Conservation (phyloP, 1,284 basidiomycete genomes). For the Ganoderma sinense region DNA sequence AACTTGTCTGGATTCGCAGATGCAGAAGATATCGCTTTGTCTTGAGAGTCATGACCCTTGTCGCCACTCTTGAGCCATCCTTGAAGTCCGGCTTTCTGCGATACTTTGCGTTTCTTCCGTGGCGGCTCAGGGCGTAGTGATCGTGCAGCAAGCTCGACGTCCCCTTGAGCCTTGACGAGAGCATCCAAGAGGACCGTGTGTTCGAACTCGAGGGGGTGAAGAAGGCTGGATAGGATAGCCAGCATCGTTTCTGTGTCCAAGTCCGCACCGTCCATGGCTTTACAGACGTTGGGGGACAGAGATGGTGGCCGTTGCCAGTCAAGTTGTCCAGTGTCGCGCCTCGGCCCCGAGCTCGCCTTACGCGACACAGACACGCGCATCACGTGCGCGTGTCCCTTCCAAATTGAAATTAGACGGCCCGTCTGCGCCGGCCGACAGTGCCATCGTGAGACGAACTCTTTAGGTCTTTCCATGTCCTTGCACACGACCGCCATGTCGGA, state of each 20-base stretch:
- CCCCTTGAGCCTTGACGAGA: constrained; percentile 64
- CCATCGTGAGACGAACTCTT: neutral
- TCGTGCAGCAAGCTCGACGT: constrained; percentile 65
- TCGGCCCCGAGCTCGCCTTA: neutral
- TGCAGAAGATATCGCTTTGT: neutral
- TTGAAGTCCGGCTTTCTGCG: constrained; percentile 51
- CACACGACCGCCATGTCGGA: constrained; percentile 18
- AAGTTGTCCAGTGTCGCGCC: neutral
- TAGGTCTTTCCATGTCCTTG: neutral
- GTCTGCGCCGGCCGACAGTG: neutral
- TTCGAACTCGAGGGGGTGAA: constrained; percentile 47
- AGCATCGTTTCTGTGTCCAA: constrained; percentile 74
- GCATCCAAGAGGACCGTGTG: constrained; percentile 62
- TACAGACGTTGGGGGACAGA: neutral
- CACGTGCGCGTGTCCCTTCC: constrained; percentile 6
- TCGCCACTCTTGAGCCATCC: constrained; percentile 54
- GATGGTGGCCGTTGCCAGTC: neutral
- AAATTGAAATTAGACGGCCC: neutral
- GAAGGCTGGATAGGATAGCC: constrained; percentile 68
- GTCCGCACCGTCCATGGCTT: constrained; percentile 18
- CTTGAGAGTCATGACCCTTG: neutral
- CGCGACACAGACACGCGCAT: constrained; percentile 11
- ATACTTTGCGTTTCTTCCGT: constrained; percentile 48
- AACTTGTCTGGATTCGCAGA: neutral
- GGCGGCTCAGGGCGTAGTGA: constrained; percentile 32